Evolutionary conservation across 192 early-diverging fungal genomes (phyloP), one percentile per base, ranked within the genome.

Genomic region (Mortierella antarctica): DNA sequence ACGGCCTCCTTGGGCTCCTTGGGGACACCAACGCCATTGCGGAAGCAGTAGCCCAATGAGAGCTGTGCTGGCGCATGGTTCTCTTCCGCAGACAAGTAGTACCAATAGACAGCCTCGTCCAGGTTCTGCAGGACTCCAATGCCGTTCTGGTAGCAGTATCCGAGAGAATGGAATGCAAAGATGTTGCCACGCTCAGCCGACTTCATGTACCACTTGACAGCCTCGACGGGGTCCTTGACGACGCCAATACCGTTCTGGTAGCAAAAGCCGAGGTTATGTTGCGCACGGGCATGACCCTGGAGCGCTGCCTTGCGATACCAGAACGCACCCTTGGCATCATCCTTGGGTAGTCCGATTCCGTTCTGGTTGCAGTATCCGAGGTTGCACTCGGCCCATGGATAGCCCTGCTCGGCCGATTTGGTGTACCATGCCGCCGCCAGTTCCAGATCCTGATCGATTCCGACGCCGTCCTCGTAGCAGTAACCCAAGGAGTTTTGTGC

Each of bases 231-330:
- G 45, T 89, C 76, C 57, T 88, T 89, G 21, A 71, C 75, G 5
- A 95, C 91, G 17, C 94, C 94, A 65, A 94, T 91, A 12, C 93
- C 94, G 73, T 95, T 94, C 51, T 93, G 93, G 70, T 93, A 96
- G 71, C 95, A 96, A 72, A 91, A 95, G 9, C 94, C 95, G 50
- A 96, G 83, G 58, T 94, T 87, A 55, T 85, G 88, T 86, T 77
- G 88, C 42, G 88, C 88, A 15, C 86, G 82, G 18, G 90, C 86
- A 70, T 93, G 86, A 0, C 89, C 90, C 42, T 93, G 89, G n/a
- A 83, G 71, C n/a, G 92, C 92, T 7, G 92, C 91, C 61, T 87
- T 83, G 45, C 70, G 68, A 68, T 92, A 93, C 92, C 91, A 93
- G 57, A 83, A 82, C 11, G 88, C 84, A 14, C 89, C 92, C 56